Evolutionary conservation across 1,284 basidiomycete genomes (phyloP), one percentile per base, ranked within the genome.

Genomic region (Cryptococcus sp.): DNA sequence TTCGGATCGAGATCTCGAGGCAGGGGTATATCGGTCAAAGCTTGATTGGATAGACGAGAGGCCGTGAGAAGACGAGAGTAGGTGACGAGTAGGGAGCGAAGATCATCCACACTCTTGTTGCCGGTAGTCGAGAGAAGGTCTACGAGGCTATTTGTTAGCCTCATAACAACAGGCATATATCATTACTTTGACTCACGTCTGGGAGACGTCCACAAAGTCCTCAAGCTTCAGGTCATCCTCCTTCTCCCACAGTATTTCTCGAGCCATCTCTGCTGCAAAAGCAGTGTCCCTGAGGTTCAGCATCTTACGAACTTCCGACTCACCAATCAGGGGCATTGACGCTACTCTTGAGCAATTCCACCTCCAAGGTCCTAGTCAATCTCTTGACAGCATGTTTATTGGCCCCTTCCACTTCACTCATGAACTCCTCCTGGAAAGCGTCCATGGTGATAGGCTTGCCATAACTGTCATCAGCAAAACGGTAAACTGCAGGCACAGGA

Each of bases 321-420:
- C 67, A 90, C 93, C 93, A 98, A 71, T 97, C 88, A 24, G 88
- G 86, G 9, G 90, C 88, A 69, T 98, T 97, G 59, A 98, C 83
- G 2, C 88, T 96, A 45, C 85, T 77, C 66, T 84, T 82, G 34
- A 85, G 73, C 57, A 98, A 77, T 62, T 85, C 83, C 10, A 72
- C 70, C 72, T 88, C 85, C 50, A 96, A 85, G 31, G 79, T 76
- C 53, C 81, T 81, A 16, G 92, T 94, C 51, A 98, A 78, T 46
- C 83, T 79, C 75, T 96, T 94, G 54, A 91, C 93, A n/a, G 91
- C 89, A 51, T 80, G 75, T 50, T 89, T 85, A 49, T 84, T 78
- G 2, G 81, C 82, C 5, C 83, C 85, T 59, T 90, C 87, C 24
- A 78, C 77, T 36, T 67, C 73, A 32, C 83, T 85, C 53, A 87